Evolutionary conservation across 1,139 yeast species (phyloP), one percentile per base, ranked within the genome.

Genomic region (Yamadazyma trypodendri): DNA sequence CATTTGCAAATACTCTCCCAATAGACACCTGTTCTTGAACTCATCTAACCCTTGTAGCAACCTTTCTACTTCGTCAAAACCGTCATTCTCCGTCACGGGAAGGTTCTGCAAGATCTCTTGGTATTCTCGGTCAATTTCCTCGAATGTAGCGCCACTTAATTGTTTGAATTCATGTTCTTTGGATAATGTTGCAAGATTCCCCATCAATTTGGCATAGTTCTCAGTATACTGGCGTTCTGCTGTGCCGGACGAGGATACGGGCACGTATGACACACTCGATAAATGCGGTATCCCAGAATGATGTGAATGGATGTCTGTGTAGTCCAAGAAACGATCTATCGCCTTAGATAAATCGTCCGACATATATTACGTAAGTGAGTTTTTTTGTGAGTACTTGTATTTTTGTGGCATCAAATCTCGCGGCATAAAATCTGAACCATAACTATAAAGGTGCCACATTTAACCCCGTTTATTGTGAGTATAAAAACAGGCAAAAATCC

Each of bases 141-240:
- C 49, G 4, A 41, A 41, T 1, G 55, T 34, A 10, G 34, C 41
- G 8, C 39, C 23, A 15, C 46, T 42, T 6, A 64, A 42, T 25
- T 52, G 51, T 14, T 50, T 44, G 5, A 60, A 35, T 34, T 49
- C 54, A 40, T 61, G 58, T 35, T 60, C 43, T 41, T 63, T 66
- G 8, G 66, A 51, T n/a, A 70, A 45, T 11, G 48, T 39, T 42
- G 66, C 56, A 21, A 68, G 39, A 35, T 58, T 58, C 7, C 42
- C 41, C 15, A 55, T 51, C 14, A 67, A 46, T 24, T 54, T 48
- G 6, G 41, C 32, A 39, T 61, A 56, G 7, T 54, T 40, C 6
- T 42, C 33, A 25, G 45, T 49, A 40, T 65, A 65, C 34, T 58
- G 46, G 4, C 39, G 24, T 43, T 38, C 44, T 7, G 32, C 15